Conservation (phyloP, 257 asterid species). For the Capsicum rhomboideum region DNA sequence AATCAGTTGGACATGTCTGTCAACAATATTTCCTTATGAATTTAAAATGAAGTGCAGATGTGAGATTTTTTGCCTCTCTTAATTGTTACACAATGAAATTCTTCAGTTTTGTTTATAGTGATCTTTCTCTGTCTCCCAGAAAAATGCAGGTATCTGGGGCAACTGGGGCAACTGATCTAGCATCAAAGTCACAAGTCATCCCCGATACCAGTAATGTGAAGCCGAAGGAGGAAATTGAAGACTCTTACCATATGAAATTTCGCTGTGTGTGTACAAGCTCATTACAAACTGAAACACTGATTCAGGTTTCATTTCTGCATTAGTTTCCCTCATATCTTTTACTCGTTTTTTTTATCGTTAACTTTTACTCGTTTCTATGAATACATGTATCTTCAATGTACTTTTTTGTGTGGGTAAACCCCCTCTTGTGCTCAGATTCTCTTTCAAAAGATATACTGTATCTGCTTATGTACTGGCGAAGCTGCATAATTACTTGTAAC, state of each 20-base stretch:
- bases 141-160: conserved; percentile 91
- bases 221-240: conserved; percentile 61
- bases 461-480: neutral
- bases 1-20: neutral
- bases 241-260: conserved; percentile 50
- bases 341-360: too few species aligned
- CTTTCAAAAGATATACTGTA: neutral
- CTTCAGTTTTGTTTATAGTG: neutral
- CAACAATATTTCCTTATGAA: neutral
- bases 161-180: conserved; percentile 64
- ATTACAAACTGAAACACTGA: conserved; percentile 63
- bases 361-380: neutral
- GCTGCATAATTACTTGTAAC: neutral
- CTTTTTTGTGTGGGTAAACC: neutral
- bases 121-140: conserved; percentile 28
- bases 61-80: neutral
- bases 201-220: conserved; percentile 50
- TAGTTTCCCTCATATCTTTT: neutral
- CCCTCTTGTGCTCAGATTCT: neutral
- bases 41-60: neutral
- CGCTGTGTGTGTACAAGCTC: conserved; percentile 90
- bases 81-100: neutral
- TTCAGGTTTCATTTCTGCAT: conserved; percentile 38
- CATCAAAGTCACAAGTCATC: conserved; percentile 66
- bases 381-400: neutral